Evolutionary conservation across 495 filamentous ascomycete genomes (phyloP), one percentile per base, ranked within the genome.

Genomic region (Neurospora sp.): DNA sequence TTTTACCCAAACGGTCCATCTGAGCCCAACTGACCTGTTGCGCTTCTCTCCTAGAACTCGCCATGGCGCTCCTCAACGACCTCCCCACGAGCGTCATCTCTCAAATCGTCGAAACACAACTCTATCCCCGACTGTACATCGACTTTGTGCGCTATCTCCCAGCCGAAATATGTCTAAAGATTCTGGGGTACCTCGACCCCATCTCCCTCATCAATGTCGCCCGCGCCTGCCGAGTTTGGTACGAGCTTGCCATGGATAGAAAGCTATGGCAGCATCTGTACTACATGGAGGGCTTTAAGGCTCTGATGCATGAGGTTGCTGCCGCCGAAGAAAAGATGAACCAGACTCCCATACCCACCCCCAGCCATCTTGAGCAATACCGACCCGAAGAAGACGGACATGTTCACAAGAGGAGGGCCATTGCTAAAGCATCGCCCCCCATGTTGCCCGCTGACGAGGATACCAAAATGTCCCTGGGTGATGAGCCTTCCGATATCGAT

Each of bases 111-210:
- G 77, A 83, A 72, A 65, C 53, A 17, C 90, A 92, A 53, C 83
- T 97, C 20, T 89, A 90, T 68, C 92, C 91, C 8, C 88, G 93
- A 7, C 90, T 97, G 35, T 94, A 98, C 80, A 93, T 97, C 82
- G 93, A 99, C 82, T 97, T 97, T 65, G 87, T 97, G 40, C 82
- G 88, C 72, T 89, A 92, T 76, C 88, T 99, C 9, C 96, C 96
- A 0, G 88, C 92, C 2, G 96, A 99, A 79, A 89, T 98, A 72
- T 94, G 92, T 69, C 90, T 94, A 70, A 90, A 96, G 76, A 90
- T 98, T 17, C 90, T 98, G 48, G 91, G 91, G 40, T 97, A 93
- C 77, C 88, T 99, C 40, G 90, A 93, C 45, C 89, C 93, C 1
- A 78, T 87, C 16, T 92, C 91, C 8, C 86, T 99, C 48, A 83